A percentile compares a stretch with the other conserved stretches of the same genome.
Evolutionary conservation across 495 filamentous ascomycete genomes (phyloP).

Genomic region (Xylaria scruposa): DNA sequence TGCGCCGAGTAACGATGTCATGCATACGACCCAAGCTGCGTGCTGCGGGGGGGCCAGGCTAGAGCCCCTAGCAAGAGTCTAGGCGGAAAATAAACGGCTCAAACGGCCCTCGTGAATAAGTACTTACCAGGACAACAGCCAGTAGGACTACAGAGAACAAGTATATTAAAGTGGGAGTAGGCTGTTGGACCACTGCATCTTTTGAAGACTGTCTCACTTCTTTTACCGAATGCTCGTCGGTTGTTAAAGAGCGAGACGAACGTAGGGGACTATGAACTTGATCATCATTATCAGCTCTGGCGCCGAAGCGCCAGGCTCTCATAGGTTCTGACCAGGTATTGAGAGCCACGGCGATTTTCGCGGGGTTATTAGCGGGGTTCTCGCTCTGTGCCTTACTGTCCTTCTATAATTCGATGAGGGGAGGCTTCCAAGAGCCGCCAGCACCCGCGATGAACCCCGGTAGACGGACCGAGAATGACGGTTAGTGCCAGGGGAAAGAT

Average conservation of each 20-base stretch:
- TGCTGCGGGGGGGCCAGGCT: constrained; percentile 35
- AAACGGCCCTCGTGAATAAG: not conserved
- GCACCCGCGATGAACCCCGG: constrained; percentile 15
- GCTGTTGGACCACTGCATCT: constrained; percentile 24
- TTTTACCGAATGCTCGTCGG: constrained; percentile 1
- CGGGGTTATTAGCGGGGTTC: constrained; percentile 45
- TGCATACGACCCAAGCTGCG: constrained; percentile 26
- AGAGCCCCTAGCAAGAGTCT: constrained; percentile 27
- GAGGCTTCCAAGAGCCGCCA: constrained; percentile 23
- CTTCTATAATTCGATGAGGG: not conserved
- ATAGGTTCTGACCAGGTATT: constrained; percentile 31
- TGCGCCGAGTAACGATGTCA: constrained; percentile 32
- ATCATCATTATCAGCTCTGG: constrained; percentile 39
- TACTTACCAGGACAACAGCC: constrained; percentile 55
- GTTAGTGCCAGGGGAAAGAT: constrained; percentile 15
- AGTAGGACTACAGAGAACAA: constrained; percentile 51
- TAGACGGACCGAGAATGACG: constrained; percentile 26
- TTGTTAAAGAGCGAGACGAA: constrained; percentile 22
- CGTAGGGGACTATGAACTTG: constrained; percentile 14
- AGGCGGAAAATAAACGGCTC: constrained; percentile 23
- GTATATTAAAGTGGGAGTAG: constrained; percentile 40
- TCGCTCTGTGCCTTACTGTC: constrained; percentile 8
- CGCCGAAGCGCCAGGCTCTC: constrained; percentile 41
- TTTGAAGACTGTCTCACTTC: constrained; percentile 9
- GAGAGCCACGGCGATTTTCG: constrained; percentile 43